A percentile compares a stretch with the other conserved stretches of the same genome.
These are phyloP conservation scores for Acer campestre DNA, from an alignment of 345 rosid species.

Conservation along the genomic window DNA sequence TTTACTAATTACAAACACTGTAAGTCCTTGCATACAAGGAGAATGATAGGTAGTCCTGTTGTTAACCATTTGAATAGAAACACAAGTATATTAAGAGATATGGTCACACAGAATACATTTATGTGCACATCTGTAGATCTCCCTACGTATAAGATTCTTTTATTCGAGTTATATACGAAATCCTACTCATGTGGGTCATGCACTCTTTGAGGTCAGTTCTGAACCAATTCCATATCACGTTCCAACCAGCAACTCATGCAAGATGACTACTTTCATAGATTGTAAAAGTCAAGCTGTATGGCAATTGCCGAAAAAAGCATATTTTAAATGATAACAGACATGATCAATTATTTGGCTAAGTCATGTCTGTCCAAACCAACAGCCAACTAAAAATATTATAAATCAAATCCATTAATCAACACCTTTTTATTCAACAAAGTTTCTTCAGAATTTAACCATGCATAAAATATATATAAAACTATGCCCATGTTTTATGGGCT, in stretches of 20 bases:
- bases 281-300: neutral
- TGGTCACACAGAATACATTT: neutral
- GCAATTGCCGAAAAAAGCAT: neutral
- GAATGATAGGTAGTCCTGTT: neutral
- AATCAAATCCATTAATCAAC: neutral
- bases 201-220: neutral
- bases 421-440: neutral
- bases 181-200: neutral
- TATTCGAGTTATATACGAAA: neutral
- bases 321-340: neutral
- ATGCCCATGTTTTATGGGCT: neutral
- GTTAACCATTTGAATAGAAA: neutral
- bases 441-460: neutral
- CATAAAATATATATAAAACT: neutral
- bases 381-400: neutral
- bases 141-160: neutral
- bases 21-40: neutral
- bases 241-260: neutral
- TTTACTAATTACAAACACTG: neutral
- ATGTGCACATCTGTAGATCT: neutral
- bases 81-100: neutral
- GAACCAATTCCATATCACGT: neutral
- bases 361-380: slow-evolving; percentile 8
- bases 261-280: neutral
- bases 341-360: neutral